These are phyloP conservation scores for Dunaliella primolecta DNA, from an alignment of 139 green algal species.

Conservation along the genomic window DNA sequence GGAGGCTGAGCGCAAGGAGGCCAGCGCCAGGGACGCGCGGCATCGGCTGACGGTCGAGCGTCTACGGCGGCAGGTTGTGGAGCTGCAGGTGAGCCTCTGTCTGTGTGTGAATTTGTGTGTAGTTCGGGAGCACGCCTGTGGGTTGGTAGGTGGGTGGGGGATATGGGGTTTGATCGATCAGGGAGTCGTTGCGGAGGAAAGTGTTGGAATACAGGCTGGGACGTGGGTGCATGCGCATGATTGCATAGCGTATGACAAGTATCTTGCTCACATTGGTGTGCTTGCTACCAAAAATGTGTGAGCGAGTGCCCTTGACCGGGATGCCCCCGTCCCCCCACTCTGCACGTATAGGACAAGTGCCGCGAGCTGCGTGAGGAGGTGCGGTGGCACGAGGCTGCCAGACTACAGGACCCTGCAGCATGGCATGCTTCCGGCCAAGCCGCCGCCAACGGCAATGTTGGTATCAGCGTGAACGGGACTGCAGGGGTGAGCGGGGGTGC, in stretches of 20 bases:
- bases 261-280: no score
- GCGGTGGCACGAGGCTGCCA: constrained; percentile 57
- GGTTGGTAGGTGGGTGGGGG: background rate
- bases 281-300: no score
- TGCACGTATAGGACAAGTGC: constrained; percentile 56
- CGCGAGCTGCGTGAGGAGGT: constrained; percentile 74
- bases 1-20: constrained; percentile 60
- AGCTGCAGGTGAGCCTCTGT: constrained; percentile 58
- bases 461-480: no score
- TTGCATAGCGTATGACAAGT: no score
- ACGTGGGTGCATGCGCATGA: no score
- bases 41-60: constrained; percentile 81
- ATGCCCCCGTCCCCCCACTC: no score
- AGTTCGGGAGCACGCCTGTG: background rate
- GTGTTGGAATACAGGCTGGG: no score
- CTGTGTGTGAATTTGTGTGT: background rate
- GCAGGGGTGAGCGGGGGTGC: no score
- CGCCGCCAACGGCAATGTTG: background rate
- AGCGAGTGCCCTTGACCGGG: no score
- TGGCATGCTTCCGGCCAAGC: constrained; percentile 11
- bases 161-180: background rate
- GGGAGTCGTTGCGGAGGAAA: no score
- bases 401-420: constrained; percentile 9
- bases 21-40: constrained; percentile 55
- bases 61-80: constrained; percentile 69